Base-by-base conservation (phyloP, 2,329 filamentous ascomycete genomes). In the Orbilia ellipsospora region DNA sequence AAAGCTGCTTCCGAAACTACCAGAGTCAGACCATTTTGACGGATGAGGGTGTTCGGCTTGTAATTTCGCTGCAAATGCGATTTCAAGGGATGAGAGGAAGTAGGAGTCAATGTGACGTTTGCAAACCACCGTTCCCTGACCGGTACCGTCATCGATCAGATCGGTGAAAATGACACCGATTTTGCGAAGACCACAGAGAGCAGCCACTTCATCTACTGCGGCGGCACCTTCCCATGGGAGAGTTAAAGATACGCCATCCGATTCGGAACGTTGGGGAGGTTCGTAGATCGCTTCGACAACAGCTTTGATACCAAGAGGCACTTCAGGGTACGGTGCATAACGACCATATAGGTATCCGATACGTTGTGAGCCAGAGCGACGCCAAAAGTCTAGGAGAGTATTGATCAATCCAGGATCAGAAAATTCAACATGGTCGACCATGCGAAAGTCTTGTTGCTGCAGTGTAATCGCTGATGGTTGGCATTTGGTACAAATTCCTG, bases 341-440 rank as follows among this genome's bases (percentile, higher is more conserved):
- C 89, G 89, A 16, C 95, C 95, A 79, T 98, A 99, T 4, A 99
- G 84, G 80, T 94, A 97, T 4, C 94, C 95, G 55, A 98, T 82
- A 48, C 95, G 88, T 82, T 99, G 95, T 28, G 87, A 84, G 2
- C 93, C 94, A 1, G 92, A 93, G 78, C 88, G 90, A 79, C 96
- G 88, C 94, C 95, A 99, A 72, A 94, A 92, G 80, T 97, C 90
- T 78, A 99, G 89, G 68, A 98, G 89, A n/a, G 88, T 89, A 81
- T 99, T 92, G 79, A 98, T 92, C 40, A 98, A 88, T 64, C 89
- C 87, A 2, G 93, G 90, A 0, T 92, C 90, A 1, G 94, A 90
- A 81, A 99, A 98, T 82, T 99, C 96, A 77, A 99, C 95, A 82
- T 99, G 95, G 80, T 99, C 95, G 2, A 99, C 94, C 92, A 95